A percentile compares a stretch with the other conserved stretches of the same genome.
These are phyloP conservation scores for Macrophomina phaseolina DNA, from an alignment of 2,329 filamentous ascomycete species.

Conservation along the genomic window DNA sequence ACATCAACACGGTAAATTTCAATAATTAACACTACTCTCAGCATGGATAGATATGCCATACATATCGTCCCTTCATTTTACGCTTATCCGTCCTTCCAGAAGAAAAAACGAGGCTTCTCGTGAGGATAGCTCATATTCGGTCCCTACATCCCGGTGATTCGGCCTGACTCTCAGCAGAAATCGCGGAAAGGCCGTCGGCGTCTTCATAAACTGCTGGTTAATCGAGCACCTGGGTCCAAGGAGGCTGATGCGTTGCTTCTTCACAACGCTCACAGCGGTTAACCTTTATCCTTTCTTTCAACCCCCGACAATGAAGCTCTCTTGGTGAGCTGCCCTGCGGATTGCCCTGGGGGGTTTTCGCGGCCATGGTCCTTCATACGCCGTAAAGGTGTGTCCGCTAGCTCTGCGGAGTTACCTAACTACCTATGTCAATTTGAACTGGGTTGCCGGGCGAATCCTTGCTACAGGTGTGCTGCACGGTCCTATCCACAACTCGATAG, in stretches of 20 bases:
- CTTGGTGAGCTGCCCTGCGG: constrained; percentile 51
- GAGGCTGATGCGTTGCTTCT: constrained; percentile 48
- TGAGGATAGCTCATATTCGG: constrained; percentile 43
- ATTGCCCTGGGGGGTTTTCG: constrained; percentile 53
- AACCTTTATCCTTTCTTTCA: constrained; percentile 54
- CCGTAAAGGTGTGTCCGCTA: constrained; percentile 68
- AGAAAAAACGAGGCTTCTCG: constrained; percentile 47
- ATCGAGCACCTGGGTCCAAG: constrained; percentile 53
- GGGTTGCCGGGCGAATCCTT: constrained; percentile 76
- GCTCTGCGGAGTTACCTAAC: constrained; percentile 61
- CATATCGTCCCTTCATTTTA: constrained; percentile 80
- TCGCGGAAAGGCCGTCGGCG: constrained; percentile 51
- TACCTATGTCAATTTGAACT: constrained; percentile 76
- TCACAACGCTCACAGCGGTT: constrained; percentile 48
- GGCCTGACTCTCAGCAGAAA: constrained; percentile 53
- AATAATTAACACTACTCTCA: constrained; percentile 60
- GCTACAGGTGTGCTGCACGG: constrained; percentile 73
- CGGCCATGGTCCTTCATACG: constrained; percentile 53
- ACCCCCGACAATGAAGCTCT: constrained; percentile 49
- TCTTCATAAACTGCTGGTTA: constrained; percentile 53
- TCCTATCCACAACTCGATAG: constrained; percentile 66
- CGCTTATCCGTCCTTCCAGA: constrained; percentile 51
- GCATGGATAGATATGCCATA: constrained; percentile 89
- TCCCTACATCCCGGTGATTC: constrained; percentile 53
- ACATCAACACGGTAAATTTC: too few relatives aligned